phyloP scores from a whole-genome alignment of 139 green algal species.

The Chlorella sp. region DNA sequence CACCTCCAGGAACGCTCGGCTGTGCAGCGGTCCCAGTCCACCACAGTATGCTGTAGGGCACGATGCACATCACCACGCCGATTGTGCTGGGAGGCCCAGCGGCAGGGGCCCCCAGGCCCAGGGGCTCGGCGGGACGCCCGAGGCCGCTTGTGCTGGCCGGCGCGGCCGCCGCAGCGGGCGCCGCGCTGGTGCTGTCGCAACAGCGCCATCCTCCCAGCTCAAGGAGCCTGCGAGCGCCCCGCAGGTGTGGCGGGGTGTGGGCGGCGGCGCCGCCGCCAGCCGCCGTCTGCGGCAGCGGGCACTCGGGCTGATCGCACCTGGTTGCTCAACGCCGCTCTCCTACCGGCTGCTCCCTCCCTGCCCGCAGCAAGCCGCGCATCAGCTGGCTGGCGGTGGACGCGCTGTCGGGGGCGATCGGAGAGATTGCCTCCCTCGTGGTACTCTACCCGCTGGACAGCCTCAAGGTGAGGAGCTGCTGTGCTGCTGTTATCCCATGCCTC shows the following conservation, averaged over 20 bases:
- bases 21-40: no score
- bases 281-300: background rate
- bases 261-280: background rate
- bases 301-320: background rate
- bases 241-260: slow-evolving; percentile 3
- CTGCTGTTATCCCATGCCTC: background rate
- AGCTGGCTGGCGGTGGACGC: slow-evolving; percentile 54
- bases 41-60: no score
- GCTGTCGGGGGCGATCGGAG: slow-evolving; percentile 62
- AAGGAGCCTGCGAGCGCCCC: background rate
- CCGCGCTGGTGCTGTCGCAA: background rate
- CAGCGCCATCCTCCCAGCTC: background rate
- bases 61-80: no score
- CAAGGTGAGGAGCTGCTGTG: slow-evolving; percentile 51
- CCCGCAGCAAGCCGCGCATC: slow-evolving; percentile 14
- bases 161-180: no score
- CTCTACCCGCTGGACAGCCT: slow-evolving; percentile 78
- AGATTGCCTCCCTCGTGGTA: slow-evolving; percentile 62
- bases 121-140: no score
- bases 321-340: no score
- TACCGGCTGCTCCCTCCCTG: background rate
- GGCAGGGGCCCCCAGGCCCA: no score
- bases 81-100: no score
- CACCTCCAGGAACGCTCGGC: no score
- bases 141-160: no score